phyloP scores from a whole-genome alignment of 2,329 filamentous ascomycete genomes.

The Sporothrix schenckii region DNA sequence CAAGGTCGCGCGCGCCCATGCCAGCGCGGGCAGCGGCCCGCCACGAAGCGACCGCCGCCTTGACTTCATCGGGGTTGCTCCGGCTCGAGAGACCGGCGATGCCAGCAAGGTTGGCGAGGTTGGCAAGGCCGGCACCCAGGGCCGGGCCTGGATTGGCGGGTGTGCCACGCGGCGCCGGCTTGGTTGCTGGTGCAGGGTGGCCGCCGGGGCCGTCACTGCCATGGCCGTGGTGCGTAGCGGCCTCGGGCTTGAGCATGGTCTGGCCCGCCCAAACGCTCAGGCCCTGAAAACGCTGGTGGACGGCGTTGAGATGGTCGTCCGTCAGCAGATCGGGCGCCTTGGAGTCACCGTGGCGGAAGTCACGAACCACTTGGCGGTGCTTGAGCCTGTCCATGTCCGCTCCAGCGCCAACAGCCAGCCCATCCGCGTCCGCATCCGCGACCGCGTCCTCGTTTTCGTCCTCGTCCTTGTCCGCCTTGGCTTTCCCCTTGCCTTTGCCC shows the following conservation, averaged over 20 bases:
- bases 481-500: background rate
- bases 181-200: background rate
- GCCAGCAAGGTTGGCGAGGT: background rate
- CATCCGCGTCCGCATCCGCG: background rate
- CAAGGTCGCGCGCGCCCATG: background rate
- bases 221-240: background rate
- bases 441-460: background rate
- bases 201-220: background rate
- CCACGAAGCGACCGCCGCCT: background rate
- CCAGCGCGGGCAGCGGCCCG: background rate
- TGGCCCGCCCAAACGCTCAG: conserved; percentile 33
- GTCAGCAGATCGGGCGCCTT: conserved; percentile 37
- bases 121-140: conserved; percentile 2
- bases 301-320: conserved; percentile 22
- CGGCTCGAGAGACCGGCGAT: background rate
- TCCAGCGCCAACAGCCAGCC: background rate
- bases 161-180: background rate
- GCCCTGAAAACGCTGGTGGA: background rate
- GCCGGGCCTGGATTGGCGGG: background rate
- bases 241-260: conserved; percentile 27
- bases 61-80: background rate
- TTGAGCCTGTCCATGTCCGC: background rate
- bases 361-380: background rate
- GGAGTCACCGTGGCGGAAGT: conserved; percentile 37
- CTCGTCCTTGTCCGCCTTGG: background rate